Conservation (phyloP, 208 protist species). For the Acanthamoeba triangularis region DNA sequence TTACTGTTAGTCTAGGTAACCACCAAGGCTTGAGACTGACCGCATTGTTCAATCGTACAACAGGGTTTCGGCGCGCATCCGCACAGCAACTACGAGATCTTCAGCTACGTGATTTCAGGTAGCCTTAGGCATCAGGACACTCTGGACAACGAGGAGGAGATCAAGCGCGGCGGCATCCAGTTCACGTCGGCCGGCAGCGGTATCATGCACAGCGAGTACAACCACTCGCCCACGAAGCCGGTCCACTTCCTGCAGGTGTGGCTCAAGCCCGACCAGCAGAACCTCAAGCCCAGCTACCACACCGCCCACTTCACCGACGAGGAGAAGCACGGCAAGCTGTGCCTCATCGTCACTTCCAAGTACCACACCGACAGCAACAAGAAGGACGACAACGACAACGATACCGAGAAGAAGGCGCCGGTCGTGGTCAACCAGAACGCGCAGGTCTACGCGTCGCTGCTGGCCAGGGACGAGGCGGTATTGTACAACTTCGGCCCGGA, state of each 20-base stretch:
- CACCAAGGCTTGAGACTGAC: neutral
- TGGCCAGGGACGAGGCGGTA: slow-evolving; percentile 61
- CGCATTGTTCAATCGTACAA: neutral
- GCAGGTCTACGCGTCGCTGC: slow-evolving; percentile 66
- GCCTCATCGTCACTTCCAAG: slow-evolving; percentile 26
- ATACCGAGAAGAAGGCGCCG: neutral
- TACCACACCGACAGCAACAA: neutral
- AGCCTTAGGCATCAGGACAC: slow-evolving; percentile 80
- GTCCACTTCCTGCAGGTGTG: slow-evolving; percentile 84
- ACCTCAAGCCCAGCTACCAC: slow-evolving; percentile 75
- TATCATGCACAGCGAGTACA: slow-evolving; percentile 83
- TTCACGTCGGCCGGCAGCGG: slow-evolving; percentile 84
- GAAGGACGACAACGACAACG: neutral
- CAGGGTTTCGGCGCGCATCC: slow-evolving; percentile 82
- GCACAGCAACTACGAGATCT: slow-evolving; percentile 85
- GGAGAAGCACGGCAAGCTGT: slow-evolving; percentile 76
- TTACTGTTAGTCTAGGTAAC: neutral
- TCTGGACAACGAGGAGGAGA: slow-evolving; percentile 76
- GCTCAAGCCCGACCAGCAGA: slow-evolving; percentile 75
- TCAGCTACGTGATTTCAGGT: slow-evolving; percentile 83
- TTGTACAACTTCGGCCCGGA: neutral
- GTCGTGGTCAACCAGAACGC: slow-evolving; percentile 76
- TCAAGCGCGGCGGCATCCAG: slow-evolving; percentile 80
- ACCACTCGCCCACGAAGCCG: slow-evolving; percentile 22
- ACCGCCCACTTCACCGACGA: slow-evolving; percentile 71